Evolutionary conservation across 2,329 filamentous ascomycete species (phyloP), one percentile per base, ranked within the genome.

Genomic region (Fusarium staphyleae): DNA sequence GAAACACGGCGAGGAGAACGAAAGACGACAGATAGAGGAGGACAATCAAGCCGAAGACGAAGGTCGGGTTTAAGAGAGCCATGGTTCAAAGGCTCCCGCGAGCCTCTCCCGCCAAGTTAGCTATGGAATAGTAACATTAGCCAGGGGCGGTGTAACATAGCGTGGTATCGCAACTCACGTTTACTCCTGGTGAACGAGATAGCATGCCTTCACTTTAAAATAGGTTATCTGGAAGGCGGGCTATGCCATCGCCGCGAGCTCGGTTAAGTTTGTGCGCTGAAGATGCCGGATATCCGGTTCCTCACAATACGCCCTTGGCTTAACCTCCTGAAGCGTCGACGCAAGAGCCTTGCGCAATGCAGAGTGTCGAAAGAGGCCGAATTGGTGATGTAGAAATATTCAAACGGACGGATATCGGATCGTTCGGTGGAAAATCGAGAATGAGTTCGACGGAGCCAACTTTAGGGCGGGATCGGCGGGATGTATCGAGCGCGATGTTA

Each of bases 1-100:
- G 91, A 60, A 99, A 77, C 66, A 98, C 84, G 68, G 95, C 95
- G 74, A 99, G 96, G 54, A 97, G 74, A 55, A 99, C 87, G 71
- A 99, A 99, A 57, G 93, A 92, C 57, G 87, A 89, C 36, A 99
- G 84, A 77, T 98, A 99, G 57, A 91, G 78, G 61, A 98, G 83
- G 66, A 98, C 86, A 71, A 93, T 69, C 66, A 96, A 81, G 72
- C 93, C 93, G 69, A 96, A 85, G 62, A 97, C 78, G 72, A 96
- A 96, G 65, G 93, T 90, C 66, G 88, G 88, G 69, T 83, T 86
- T 65, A 87, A 77, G 66, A 87, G 81, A 69, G 86, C 85, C 86
- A 88, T 88, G 65, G 45, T 67, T 48, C 47, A 46, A 59, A 57
- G 60, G 62, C 65, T 53, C 59, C 40, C 45, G 42, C 52, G 51